Base-by-base conservation (phyloP, 202 grass and related monocot genomes). In the Brachypodium distachyon region DNA sequence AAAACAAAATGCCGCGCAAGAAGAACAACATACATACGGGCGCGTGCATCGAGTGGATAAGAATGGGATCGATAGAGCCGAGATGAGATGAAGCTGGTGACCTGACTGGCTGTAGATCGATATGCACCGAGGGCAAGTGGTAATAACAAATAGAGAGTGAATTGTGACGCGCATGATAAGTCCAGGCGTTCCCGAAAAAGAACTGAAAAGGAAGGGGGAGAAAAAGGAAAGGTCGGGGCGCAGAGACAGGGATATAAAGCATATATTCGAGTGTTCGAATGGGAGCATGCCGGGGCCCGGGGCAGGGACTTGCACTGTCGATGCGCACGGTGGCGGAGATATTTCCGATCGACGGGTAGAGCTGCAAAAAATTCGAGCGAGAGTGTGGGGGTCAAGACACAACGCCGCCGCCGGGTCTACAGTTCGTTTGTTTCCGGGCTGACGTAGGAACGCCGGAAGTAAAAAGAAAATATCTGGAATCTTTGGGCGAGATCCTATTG, bases 11-110 rank as follows among this genome's bases (percentile, higher is more conserved):
- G 42, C 25, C 0, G 23, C 7, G 11, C 0, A 34, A 6, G 8
- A 19, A 0, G 17, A 4, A 75, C 18, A n/a, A 19, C n/a, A n/a
- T n/a, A n/a, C n/a, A 19, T 64, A 66, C 40, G 60, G 28, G 29
- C 66, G 9, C 14, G 5, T 13, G 14, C 9, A 0, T n/a, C 4
- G 2, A n/a, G n/a, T n/a, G n/a, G n/a, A n/a, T n/a, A n/a, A n/a
- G n/a, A n/a, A n/a, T n/a, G n/a, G 62, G 62, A 13, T 28, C 38
- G 61, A 42, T 38, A 36, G 32, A 17, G 3, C 19, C n/a, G 49
- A n/a, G 62, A 79, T 79, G 48, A 67, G 61, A 55, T 78, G 75
- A n/a, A 78, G 12, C 22, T 8, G 59, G 22, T 7, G 44, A 65
- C 21, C 0, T 39, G 18, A 17, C 31, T n/a, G 33, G 13, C 19